Evolutionary conservation across 495 filamentous ascomycete species (phyloP), one percentile per base, ranked within the genome.

Genomic region (Annulohypoxylon nitens): DNA sequence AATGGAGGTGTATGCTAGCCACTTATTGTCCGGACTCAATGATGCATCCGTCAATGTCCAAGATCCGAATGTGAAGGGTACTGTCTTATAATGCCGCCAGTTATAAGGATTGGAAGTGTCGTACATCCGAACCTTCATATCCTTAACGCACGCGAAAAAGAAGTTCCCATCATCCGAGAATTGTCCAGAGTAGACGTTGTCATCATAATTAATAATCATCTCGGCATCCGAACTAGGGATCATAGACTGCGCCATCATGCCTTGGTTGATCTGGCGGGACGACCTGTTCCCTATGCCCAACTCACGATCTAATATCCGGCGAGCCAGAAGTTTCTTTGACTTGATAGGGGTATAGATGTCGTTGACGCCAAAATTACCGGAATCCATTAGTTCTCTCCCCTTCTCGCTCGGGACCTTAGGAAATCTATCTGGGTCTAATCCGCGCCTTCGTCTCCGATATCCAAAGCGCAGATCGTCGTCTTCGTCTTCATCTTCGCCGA

Each of bases 31-130:
- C 0, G 95, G 96, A 68, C 93, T 97, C 25, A 99, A 81, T 4
- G 90, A 91, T 30, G 96, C 95, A 83, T 99, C 96, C 10, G 95
- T 99, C 72, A 99, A 91, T 2, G 95, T 98, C 96, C 96, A 99
- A 69, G 91, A 89, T 2, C 94, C 96, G 63, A 89, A 91, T 3
- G 93, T 92, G 81, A 97, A 97, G 18, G 87, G 81, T 9, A 95
- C 93, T 0, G 93, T 95, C 81, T 98, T 98, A 82, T 98, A 98
- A 78, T 97, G 94, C 75, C 90, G 91, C 96, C 96, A 99, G 61
- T 93, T 88, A 78, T 95, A 97, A 0, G 96, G 96, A 67, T 98
- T 97, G 1, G 93, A 97, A 0, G 96, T 98, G 78, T 99, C 96
- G 78, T 98, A 99, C 92, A 99, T 94, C 20, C 95, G 91, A 12